Conservation (phyloP, 345 rosid species). For the Salix purpurea region DNA sequence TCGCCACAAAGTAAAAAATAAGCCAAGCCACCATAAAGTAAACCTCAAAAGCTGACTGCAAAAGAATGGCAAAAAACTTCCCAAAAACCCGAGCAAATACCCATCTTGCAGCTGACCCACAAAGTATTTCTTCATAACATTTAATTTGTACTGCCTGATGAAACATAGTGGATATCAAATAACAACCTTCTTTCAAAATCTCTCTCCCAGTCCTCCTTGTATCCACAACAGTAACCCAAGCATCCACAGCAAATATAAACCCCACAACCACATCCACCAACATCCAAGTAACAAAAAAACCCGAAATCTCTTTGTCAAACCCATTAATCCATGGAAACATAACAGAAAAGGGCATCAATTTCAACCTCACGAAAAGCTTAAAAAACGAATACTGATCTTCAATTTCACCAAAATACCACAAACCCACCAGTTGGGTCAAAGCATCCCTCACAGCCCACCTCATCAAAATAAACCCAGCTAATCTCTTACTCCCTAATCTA, state of each 20-base stretch:
- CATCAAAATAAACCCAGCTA: conserved; percentile 79
- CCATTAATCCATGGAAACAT: conserved; percentile 81
- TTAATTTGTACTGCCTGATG: conserved; percentile 75
- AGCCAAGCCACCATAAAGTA: conserved; percentile 90
- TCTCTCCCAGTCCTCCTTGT: conserved; percentile 79
- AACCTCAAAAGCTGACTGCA: conserved; percentile 79
- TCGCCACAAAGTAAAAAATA: conserved; percentile 67
- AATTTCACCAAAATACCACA: conserved; percentile 84
- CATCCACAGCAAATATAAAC: conserved; percentile 68
- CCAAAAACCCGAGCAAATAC: conserved; percentile 46
- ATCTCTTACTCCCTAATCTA: conserved; percentile 67
- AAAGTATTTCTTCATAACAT: conserved; percentile 71
- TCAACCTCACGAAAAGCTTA: conserved; percentile 75
- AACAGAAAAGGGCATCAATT: conserved; percentile 85
- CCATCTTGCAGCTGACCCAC: conserved; percentile 74
- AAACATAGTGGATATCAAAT: conserved; percentile 60
- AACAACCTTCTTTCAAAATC: conserved; percentile 82
- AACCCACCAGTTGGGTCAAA: conserved; percentile 71
- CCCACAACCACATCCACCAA: conserved; percentile 64
- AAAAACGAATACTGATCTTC: conserved; percentile 88
- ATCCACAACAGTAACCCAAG: conserved; percentile 82
- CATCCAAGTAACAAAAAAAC: conserved; percentile 81
- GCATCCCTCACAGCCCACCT: conserved; percentile 94
- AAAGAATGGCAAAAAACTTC: conserved; percentile 45
- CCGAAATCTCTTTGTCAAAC: conserved; percentile 77